Percentiles rank a stretch among this genome's conserved stretches.
Evolutionary conservation across 106 monocot genomes (phyloP).

Genomic region (Platanthera guangdongensis): DNA sequence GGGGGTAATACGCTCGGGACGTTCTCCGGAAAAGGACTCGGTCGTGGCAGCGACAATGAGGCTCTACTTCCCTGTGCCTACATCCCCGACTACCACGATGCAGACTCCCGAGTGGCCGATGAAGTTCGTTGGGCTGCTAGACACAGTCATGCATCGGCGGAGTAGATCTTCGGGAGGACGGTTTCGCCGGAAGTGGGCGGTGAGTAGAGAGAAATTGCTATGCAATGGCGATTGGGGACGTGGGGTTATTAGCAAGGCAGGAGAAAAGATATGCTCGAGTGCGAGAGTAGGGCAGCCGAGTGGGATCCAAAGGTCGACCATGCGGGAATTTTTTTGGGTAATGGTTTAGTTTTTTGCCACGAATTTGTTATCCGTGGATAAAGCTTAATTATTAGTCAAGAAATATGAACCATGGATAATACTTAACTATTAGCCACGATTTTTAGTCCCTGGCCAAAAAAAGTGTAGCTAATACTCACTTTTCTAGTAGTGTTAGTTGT

Average conservation of each 20-base stretch:
- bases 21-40: slow-evolving; percentile 71
- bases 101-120: slow-evolving; percentile 53
- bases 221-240: neutral
- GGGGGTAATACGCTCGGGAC: slow-evolving; percentile 64
- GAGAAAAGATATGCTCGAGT: neutral
- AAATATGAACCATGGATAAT: no score
- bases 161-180: neutral
- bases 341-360: no score
- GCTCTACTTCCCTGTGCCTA: slow-evolving; percentile 79
- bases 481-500: no score
- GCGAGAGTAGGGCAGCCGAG: no score
- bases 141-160: neutral
- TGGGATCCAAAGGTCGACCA: no score
- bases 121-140: no score
- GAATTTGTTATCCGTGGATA: no score
- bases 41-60: slow-evolving; percentile 77
- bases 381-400: no score
- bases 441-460: no score
- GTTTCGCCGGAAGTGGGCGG: neutral
- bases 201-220: neutral
- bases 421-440: no score
- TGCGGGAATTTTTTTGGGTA: no score
- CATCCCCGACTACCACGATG: slow-evolving; percentile 71
- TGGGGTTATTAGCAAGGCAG: neutral
- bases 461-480: no score